Base-by-base conservation (phyloP, 768 basidiomycete genomes). In the Butyriboletus loyo region DNA sequence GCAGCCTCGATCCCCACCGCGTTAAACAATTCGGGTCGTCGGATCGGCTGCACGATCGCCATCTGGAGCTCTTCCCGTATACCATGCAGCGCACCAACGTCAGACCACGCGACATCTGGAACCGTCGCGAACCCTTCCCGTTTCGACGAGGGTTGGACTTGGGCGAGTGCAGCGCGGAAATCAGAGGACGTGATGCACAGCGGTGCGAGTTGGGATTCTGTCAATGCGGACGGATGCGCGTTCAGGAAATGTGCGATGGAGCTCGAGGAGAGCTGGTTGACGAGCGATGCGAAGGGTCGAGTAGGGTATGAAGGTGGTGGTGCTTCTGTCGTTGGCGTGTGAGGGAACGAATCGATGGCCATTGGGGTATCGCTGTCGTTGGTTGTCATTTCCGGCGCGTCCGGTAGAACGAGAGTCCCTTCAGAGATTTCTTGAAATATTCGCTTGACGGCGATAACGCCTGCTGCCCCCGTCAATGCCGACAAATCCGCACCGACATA, bases 51-150 rank as follows among this genome's bases (percentile, higher is more conserved):
- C 4, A 99, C 95, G 59, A 99, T 92, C 14, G 93, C 90, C 94
- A 98, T 97, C 61, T 95, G 92, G 36, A 99, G 77, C 67, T 97
- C 95, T 53, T 96, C 91, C 15, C 97, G 77, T 3, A 85, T 89
- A 2, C 72, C 78, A 54, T 89, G 85, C n/a, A 98, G 76, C 3
- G 96, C 97, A 21, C 97, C 97, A 42, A 99, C 80, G 65, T 98
- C 94, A 1, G 86, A 76, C 96, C 97, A 99, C 0, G 89, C 88
- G 2, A 98, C 91, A 60, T 95, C 92, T 0, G 97, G 97, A n/a
- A n/a, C n/a, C n/a, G n/a, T n/a, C n/a, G n/a, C n/a, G n/a, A 99
- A 99, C 4, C 97, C 97, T 75, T 99, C 97, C 38, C 97, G 88
- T 67, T 94, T 94, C 7, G 96, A 92, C 0, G 95, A 97, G 1